Percentiles rank a stretch among this genome's conserved stretches.
Conservation (phyloP, 768 basidiomycete species). For the Rhizopogon rudus region DNA sequence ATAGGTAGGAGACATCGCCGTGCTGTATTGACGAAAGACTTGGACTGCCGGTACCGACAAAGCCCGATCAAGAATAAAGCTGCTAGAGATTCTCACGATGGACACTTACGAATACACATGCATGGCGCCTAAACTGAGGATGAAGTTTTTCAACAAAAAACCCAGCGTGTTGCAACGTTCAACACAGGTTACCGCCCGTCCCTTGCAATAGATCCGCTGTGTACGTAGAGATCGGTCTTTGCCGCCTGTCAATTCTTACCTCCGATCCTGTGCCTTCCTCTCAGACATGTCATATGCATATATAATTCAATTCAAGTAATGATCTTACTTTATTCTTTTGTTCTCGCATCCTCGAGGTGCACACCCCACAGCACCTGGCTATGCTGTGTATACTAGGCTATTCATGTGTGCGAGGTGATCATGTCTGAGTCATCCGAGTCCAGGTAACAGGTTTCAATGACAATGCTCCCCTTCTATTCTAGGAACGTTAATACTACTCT, state of each 20-base stretch:
- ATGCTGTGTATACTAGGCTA: not conserved
- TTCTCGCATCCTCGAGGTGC: not conserved
- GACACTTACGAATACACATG: no score
- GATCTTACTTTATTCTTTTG: no score
- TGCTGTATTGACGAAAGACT: conserved; percentile 12
- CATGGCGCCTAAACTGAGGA: no score
- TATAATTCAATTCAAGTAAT: no score
- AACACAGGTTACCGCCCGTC: conserved; percentile 14
- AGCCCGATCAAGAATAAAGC: conserved; percentile 14
- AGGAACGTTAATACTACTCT: not conserved
- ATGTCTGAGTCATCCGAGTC: not conserved
- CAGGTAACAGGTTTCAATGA: not conserved
- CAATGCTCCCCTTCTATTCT: not conserved
- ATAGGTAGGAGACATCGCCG: conserved; percentile 27
- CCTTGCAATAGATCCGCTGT: conserved; percentile 10
- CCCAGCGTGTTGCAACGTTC: not conserved
- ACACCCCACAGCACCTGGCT: not conserved
- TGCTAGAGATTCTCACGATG: conserved; percentile 13
- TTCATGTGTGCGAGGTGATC: not conserved
- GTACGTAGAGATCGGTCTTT: conserved; percentile 6
- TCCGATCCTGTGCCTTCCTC: not conserved
- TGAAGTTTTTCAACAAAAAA: not conserved
- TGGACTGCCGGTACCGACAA: conserved; percentile 26
- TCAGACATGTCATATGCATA: not conserved
- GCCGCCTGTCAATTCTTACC: conserved; percentile 1